phyloP scores from a whole-genome alignment of 345 rosid genomes.

The Kandelia obovata region DNA sequence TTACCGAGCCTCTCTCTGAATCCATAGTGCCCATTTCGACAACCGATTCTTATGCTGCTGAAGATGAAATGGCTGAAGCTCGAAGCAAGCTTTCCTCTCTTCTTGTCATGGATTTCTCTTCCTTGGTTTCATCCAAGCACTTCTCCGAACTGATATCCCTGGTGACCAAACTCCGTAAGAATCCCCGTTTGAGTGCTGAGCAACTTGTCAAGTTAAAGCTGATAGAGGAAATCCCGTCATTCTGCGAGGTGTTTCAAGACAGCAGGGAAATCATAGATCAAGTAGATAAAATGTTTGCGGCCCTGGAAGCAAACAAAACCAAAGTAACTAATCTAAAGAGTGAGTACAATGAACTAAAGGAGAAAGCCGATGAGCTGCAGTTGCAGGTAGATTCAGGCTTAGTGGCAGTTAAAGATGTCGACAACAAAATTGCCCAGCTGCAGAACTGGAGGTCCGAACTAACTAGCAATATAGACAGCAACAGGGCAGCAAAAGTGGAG shows the following conservation, averaged over 20 bases:
- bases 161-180: constrained; percentile 45
- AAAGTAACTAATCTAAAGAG: constrained; percentile 50
- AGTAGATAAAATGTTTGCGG: constrained; percentile 42
- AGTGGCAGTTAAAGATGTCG: constrained; percentile 43
- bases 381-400: constrained; percentile 41
- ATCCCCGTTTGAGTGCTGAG: constrained; percentile 53
- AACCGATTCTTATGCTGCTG: constrained; percentile 23
- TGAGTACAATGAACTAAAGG: constrained; percentile 57
- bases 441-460: constrained; percentile 43
- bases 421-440: constrained; percentile 51
- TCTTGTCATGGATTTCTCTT: constrained; percentile 53
- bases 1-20: constrained; percentile 42
- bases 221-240: constrained; percentile 63
- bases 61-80: constrained; percentile 51
- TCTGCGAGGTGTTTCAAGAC: constrained; percentile 51
- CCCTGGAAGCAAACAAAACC: constrained; percentile 49
- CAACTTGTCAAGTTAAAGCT: constrained; percentile 59
- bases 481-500: constrained; percentile 40
- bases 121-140: constrained; percentile 44
- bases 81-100: constrained; percentile 52
- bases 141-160: constrained; percentile 40
- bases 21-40: constrained; percentile 9
- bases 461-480: constrained; percentile 24
- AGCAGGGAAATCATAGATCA: constrained; percentile 38
- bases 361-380: constrained; percentile 45